Conservation (phyloP, 2,329 filamentous ascomycete genomes). For the Chaetomium globosum region DNA sequence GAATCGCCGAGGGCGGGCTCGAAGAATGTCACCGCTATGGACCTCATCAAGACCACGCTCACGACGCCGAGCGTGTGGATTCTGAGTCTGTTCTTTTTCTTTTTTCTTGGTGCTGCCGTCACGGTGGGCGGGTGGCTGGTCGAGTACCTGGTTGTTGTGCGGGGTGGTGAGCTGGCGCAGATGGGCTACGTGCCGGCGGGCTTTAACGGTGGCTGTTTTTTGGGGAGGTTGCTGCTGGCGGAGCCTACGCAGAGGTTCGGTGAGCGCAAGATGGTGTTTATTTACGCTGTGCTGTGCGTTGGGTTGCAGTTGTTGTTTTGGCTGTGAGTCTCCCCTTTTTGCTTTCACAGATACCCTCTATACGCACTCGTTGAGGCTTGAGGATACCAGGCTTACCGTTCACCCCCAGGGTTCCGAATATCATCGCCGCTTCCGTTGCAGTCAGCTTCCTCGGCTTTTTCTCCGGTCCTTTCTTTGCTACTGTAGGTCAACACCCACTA, state of each 20-base stretch:
- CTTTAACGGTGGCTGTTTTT: slow-evolving; percentile 59
- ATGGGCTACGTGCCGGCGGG: slow-evolving; percentile 66
- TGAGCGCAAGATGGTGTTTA: slow-evolving; percentile 59
- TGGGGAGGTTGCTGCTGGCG: slow-evolving; percentile 59
- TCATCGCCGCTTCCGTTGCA: slow-evolving; percentile 55
- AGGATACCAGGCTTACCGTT: background rate
- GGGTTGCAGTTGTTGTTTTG: slow-evolving; percentile 62
- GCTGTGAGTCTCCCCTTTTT: slow-evolving; percentile 47
- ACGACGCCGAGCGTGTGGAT: slow-evolving; percentile 56
- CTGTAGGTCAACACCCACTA: slow-evolving; percentile 44
- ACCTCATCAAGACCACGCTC: slow-evolving; percentile 51
- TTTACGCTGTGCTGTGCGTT: slow-evolving; percentile 56
- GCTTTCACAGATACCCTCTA: background rate
- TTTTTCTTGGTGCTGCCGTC: slow-evolving; percentile 59
- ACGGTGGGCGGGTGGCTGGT: slow-evolving; percentile 66
- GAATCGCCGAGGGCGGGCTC: background rate
- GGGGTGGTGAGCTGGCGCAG: slow-evolving; percentile 56
- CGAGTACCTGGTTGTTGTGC: slow-evolving; percentile 64
- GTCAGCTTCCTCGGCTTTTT: slow-evolving; percentile 61
- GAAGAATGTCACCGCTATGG: slow-evolving; percentile 40
- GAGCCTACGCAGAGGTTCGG: slow-evolving; percentile 63
- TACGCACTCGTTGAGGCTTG: background rate
- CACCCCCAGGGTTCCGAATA: slow-evolving; percentile 45
- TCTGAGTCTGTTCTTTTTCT: slow-evolving; percentile 65
- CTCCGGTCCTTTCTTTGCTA: slow-evolving; percentile 60